Conservation (phyloP, 192 early-diverging fungal genomes). For the Pilaira anomala region DNA sequence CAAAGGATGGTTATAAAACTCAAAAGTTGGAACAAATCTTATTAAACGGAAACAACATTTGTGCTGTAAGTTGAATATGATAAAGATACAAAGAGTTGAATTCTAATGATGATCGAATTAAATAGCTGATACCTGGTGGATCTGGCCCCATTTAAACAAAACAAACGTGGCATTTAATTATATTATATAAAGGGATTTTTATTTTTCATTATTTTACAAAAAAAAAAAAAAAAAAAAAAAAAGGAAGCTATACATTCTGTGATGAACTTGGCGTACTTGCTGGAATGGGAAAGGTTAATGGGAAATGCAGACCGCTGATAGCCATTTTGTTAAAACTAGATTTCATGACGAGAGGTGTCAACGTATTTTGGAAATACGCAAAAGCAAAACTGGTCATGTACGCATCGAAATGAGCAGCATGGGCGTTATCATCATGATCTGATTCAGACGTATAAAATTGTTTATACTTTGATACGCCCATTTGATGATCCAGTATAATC, state of each 20-base stretch:
- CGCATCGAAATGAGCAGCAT: constrained; percentile 92
- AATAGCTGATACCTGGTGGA: constrained; percentile 56
- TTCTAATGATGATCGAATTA: neutral
- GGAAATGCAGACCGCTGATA: too few relatives aligned
- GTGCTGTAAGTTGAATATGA: constrained; percentile 64
- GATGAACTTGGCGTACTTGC: neutral
- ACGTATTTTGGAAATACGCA: constrained; percentile 41
- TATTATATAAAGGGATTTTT: too few relatives aligned
- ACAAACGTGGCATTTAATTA: too few relatives aligned
- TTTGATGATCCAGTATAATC: constrained; percentile 19
- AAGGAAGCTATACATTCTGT: too few relatives aligned
- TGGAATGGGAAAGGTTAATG: neutral
- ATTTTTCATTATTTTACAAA: too few relatives aligned
- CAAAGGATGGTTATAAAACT: constrained; percentile 68
- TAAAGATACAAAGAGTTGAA: neutral
- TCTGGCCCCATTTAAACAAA: constrained; percentile 43
- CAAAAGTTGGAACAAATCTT: constrained; percentile 87
- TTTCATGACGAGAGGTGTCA: neutral
- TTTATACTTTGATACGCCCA: neutral
- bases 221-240: too few relatives aligned
- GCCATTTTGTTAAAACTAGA: neutral
- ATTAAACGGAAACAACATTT: constrained; percentile 96
- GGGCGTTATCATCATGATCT: constrained; percentile 43
- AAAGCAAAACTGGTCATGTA: constrained; percentile 96
- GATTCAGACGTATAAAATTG: neutral